These are phyloP conservation scores for Allium fistulosum DNA, from an alignment of 106 monocot species.

Conservation along the genomic window DNA sequence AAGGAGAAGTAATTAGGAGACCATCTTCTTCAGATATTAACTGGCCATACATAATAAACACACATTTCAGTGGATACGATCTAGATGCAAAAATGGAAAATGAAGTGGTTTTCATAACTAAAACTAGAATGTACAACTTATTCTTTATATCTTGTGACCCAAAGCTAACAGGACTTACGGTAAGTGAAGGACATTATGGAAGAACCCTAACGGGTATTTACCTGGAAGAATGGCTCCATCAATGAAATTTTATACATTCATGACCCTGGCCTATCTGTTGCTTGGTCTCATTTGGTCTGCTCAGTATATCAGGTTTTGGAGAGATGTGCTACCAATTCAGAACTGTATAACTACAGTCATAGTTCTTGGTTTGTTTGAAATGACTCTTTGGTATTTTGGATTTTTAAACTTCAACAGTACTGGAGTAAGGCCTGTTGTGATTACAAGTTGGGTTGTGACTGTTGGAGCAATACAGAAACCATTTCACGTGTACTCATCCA, in stretches of 20 bases:
- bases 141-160: constrained; percentile 96
- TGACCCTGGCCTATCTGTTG: constrained; percentile 68
- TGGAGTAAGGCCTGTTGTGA: constrained; percentile 75
- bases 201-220: constrained; percentile 82
- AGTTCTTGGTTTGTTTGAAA: constrained; percentile 89
- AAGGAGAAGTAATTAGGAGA: constrained; percentile 79
- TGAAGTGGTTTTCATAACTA: constrained; percentile 43
- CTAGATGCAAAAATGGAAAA: constrained; percentile 44
- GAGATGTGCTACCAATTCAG: constrained; percentile 74
- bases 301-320: constrained; percentile 87
- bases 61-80: constrained; percentile 62
- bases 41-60: constrained; percentile 67
- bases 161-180: constrained; percentile 60
- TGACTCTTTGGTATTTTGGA: constrained; percentile 95
- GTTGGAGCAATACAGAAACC: constrained; percentile 77
- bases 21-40: constrained; percentile 56
- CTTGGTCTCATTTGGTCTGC: constrained; percentile 61
- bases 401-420: constrained; percentile 76
- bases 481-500: constrained; percentile 77
- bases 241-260: constrained; percentile 79
- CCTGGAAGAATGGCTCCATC: constrained; percentile 97
- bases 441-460: constrained; percentile 97
- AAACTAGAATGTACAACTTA: constrained; percentile 96
- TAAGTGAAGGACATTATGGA: constrained; percentile 90
- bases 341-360: constrained; percentile 82